These are phyloP conservation scores for Peziza echinospora DNA, from an alignment of 495 filamentous ascomycete genomes.

Conservation along the genomic window DNA sequence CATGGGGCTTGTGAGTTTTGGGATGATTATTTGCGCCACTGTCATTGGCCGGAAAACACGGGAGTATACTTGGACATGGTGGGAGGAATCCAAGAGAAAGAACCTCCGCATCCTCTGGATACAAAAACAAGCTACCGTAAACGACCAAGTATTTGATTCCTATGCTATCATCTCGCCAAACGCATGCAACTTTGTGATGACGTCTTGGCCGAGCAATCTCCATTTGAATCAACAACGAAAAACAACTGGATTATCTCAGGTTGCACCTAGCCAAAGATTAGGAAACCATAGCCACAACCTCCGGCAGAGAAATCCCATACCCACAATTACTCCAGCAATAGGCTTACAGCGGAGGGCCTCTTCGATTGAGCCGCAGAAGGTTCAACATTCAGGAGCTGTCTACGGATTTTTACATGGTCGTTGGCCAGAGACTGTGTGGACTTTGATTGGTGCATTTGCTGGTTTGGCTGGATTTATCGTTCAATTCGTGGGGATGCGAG, in stretches of 20 bases:
- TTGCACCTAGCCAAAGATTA: too few species aligned
- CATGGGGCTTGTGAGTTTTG: constrained; percentile 4
- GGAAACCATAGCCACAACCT: too few species aligned
- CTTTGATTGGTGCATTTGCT: constrained; percentile 6
- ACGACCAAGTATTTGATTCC: constrained; percentile 5
- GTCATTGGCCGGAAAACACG: constrained; percentile 6
- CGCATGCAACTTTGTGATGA: background rate
- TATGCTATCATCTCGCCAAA: constrained; percentile 1
- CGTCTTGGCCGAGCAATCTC: constrained; percentile 1
- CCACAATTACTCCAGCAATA: too few species aligned
- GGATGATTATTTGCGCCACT: constrained; percentile 10
- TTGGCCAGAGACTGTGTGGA: background rate
- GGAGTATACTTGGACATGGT: constrained; percentile 1
- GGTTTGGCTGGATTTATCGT: constrained; percentile 26
- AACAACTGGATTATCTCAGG: too few species aligned
- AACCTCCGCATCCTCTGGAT: constrained; percentile 5
- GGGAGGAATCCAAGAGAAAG: background rate
- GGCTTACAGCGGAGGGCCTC: too few species aligned
- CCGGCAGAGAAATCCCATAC: too few species aligned
- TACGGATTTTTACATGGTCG: background rate
- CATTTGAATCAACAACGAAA: too few species aligned
- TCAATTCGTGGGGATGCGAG: constrained; percentile 31
- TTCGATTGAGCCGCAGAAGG: background rate
- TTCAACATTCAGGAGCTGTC: background rate
- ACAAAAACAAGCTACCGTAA: constrained; percentile 1